These are phyloP conservation scores for Rubia yunnanensis DNA, from an alignment of 257 asterid species.

Conservation along the genomic window DNA sequence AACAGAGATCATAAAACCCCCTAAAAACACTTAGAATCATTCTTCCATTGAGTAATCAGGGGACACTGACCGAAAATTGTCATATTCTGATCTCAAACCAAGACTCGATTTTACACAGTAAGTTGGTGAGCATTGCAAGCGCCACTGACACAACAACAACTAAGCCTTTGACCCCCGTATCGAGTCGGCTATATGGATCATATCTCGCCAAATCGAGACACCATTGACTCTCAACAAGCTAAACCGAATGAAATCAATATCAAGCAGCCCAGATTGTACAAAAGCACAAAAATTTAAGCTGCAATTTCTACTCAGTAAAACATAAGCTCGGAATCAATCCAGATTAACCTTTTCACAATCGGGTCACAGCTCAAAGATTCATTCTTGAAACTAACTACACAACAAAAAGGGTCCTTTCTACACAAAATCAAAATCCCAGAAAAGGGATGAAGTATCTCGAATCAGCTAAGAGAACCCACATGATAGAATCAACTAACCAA, in stretches of 20 bases:
- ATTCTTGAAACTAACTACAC: neutral
- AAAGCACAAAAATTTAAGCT: neutral
- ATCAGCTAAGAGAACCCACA: conserved; percentile 4
- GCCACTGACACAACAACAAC: neutral
- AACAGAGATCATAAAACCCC: neutral
- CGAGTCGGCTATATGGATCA: neutral
- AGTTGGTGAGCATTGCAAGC: neutral
- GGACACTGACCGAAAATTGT: neutral
- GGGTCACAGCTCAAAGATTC: neutral
- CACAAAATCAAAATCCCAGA: neutral
- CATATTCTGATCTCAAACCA: neutral
- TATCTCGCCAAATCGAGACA: neutral
- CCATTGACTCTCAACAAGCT: neutral
- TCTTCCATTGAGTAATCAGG: neutral
- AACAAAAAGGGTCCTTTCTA: too few relatives aligned
- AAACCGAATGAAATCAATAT: neutral
- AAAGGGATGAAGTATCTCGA: neutral
- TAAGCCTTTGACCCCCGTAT: too few relatives aligned
- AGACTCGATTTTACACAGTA: neutral
- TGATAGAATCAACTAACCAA: neutral
- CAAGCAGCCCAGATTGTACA: neutral
- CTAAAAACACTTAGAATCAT: neutral
- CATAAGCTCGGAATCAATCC: neutral
- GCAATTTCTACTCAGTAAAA: neutral
- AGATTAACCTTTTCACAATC: neutral